Conservation (phyloP, 2,329 filamentous ascomycete genomes). For the Volutella citrinella region DNA sequence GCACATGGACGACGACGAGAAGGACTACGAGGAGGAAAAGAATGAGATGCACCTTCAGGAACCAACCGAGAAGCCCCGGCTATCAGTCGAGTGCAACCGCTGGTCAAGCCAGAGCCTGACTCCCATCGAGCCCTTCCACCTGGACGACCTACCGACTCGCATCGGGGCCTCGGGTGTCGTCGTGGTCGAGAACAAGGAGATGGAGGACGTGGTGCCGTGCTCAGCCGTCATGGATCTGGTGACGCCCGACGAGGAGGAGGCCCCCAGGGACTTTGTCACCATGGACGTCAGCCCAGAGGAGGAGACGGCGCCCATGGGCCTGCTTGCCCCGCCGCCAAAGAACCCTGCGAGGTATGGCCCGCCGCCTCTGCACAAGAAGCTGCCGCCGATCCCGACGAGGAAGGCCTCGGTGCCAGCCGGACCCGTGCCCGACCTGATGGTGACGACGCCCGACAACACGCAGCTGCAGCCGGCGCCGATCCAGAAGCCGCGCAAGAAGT, state of each 20-base stretch:
- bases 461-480: conserved; percentile 7
- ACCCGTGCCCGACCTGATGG: conserved; percentile 23
- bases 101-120: conserved; percentile 30
- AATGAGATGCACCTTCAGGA: no score
- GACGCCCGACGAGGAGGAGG: conserved; percentile 15
- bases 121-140: conserved; percentile 47
- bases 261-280: conserved; percentile 1
- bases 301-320: neutral
- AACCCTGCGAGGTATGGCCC: conserved; percentile 17
- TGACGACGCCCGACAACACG: conserved; percentile 12
- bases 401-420: no score
- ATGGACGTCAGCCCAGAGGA: conserved; percentile 4
- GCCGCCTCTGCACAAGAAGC: conserved; percentile 6
- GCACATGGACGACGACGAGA: no score
- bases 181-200: conserved; percentile 4
- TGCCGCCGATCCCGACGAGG: conserved; percentile 17
- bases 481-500: conserved; percentile 1
- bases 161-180: conserved; percentile 35
- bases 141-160: conserved; percentile 44
- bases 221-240: conserved; percentile 24
- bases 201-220: conserved; percentile 5
- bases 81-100: no score
- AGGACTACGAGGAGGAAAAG: no score
- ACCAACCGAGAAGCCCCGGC: no score
- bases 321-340: conserved; percentile 18